Percentiles rank a stretch among this genome's conserved stretches.
These are phyloP conservation scores for Yamadazyma insecticola DNA, from an alignment of 805 yeast species.

Conservation along the genomic window DNA sequence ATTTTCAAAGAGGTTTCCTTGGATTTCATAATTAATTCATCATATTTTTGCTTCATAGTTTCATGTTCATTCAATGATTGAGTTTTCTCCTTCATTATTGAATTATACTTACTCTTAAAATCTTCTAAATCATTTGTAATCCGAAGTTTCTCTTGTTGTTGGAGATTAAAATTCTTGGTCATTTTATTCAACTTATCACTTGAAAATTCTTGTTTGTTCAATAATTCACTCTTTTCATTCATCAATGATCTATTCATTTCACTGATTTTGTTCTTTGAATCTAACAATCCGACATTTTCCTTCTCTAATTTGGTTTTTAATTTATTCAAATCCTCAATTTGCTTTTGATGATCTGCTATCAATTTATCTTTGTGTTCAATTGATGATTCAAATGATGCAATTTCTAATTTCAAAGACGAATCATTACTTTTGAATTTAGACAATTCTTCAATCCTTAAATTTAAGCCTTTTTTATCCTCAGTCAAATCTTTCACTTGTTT, in stretches of 20 bases:
- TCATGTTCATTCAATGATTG: conserved; percentile 38
- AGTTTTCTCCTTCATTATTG: conserved; percentile 26
- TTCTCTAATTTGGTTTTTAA: conserved; percentile 28
- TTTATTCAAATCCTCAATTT: conserved; percentile 36
- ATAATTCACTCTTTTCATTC: conserved; percentile 36
- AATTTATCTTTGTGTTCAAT: conserved; percentile 42
- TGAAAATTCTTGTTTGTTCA: conserved; percentile 39
- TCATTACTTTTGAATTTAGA: conserved; percentile 31
- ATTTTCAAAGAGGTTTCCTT: conserved; percentile 58
- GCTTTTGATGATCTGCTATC: conserved; percentile 35
- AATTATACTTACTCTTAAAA: conserved; percentile 32
- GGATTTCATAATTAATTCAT: conserved; percentile 62
- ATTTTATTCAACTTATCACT: conserved; percentile 25
- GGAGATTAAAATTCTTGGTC: conserved; percentile 33
- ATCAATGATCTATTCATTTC: conserved; percentile 27
- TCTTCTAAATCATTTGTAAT: conserved; percentile 36
- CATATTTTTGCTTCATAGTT: conserved; percentile 58
- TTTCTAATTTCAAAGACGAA: conserved; percentile 44
- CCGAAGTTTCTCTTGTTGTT: conserved; percentile 40
- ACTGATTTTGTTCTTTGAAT: conserved; percentile 19
- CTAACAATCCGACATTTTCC: background rate
- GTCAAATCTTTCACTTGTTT: conserved; percentile 21
- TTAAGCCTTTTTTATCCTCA: conserved; percentile 37
- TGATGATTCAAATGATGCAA: conserved; percentile 42
- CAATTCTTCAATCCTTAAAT: conserved; percentile 25